phyloP scores from a whole-genome alignment of 1,284 basidiomycete genomes.

The Ceratobasidium theobromae region DNA sequence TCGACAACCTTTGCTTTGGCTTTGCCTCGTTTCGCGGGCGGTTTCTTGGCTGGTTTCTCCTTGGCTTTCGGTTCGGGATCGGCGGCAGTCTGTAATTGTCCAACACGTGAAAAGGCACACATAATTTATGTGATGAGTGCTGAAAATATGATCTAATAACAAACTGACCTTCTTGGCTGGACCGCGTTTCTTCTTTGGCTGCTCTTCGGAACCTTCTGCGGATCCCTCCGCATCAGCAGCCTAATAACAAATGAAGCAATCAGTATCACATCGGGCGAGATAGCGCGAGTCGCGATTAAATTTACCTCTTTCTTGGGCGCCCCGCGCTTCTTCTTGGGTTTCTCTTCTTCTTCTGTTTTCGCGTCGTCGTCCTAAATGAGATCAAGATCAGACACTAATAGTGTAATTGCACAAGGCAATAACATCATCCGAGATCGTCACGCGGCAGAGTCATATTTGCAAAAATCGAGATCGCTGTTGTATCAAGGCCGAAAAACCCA shows the following conservation, averaged over 20 bases:
- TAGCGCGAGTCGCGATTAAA: background rate
- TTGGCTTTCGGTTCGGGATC: background rate
- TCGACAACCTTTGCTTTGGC: slow-evolving; percentile 14
- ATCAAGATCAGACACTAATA: background rate
- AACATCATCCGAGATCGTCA: too few species aligned
- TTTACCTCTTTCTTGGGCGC: background rate
- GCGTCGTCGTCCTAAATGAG: background rate
- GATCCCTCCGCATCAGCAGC: background rate
- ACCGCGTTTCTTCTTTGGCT: slow-evolving; percentile 46
- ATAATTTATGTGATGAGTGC: too few species aligned
- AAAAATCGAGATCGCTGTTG: too few species aligned
- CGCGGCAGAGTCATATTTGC: too few species aligned
- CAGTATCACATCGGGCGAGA: too few species aligned
- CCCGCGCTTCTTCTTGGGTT: background rate
- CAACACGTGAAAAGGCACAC: background rate
- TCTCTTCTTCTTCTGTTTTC: background rate
- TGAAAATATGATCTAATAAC: too few species aligned
- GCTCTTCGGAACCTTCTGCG: slow-evolving; percentile 43
- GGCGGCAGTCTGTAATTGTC: background rate
- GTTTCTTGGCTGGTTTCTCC: slow-evolving; percentile 16
- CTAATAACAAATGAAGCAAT: background rate
- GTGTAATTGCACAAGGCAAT: too few species aligned
- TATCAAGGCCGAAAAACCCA: background rate
- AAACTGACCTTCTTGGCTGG: slow-evolving; percentile 35
- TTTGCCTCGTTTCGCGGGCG: background rate